Base-by-base conservation (phyloP, 352 stramenopile species). In the Globisporangium sylvaticum region DNA sequence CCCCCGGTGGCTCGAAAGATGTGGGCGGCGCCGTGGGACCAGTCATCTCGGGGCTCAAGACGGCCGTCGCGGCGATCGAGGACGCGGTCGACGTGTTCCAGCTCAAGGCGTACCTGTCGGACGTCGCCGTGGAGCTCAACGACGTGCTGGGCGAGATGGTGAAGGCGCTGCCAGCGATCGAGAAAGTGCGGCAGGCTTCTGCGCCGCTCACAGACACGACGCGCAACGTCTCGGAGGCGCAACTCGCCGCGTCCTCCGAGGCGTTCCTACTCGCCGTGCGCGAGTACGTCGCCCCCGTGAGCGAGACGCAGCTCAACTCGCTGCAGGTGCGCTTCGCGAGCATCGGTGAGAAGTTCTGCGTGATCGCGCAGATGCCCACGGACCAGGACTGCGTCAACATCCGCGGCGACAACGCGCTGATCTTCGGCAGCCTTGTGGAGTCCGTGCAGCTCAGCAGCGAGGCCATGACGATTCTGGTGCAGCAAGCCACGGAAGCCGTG, bases 261-360 rank as follows among this genome's bases (percentile, higher is more conserved):
- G 7, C 15, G 1, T 57, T 57, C 22, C 52, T 57, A 4, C 14
- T 57, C 25, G 22, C 52, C 8, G 52, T 57, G 52, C 52, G 52
- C 25, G 52, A 34, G 12, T 57, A 57, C 25, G 29, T 31, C 7
- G 24, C 52, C 5, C 52, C 52, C 24, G 52, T 57, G 14, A 57
- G 24, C 15, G 52, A 57, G 12, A 31, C 52, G 52, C 52, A 57
- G 25, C 52, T 57, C 52, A 57, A 57, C 52, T 57, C 52, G 52
- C 24, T 57, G 52, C 52, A 57, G 25, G 52, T 57, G 52, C 52
- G 52, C 52, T 57, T 57, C 52, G 24, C 52, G 24, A 57, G 25
- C 25, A 57, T 57, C 14, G 52, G 52, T 5, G 52, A 57, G 14
- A 57, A 37, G 3, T 57, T 57, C 14, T 57, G 52, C 52, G 10